phyloP scores from a whole-genome alignment of 495 filamentous ascomycete species.

The Elasticomyces elasticus region DNA sequence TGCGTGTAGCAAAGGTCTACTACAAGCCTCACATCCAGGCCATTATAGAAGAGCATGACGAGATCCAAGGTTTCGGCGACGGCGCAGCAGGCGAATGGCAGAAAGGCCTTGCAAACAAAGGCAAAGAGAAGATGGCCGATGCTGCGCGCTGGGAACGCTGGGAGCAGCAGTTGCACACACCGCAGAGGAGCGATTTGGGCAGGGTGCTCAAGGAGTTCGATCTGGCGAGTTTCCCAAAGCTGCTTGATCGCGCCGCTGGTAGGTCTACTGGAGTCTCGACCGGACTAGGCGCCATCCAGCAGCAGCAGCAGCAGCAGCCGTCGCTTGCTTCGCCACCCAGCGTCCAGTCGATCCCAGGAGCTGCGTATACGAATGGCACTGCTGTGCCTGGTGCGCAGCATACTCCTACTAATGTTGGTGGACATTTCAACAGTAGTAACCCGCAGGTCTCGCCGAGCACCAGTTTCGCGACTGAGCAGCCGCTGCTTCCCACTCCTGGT shows the following conservation, averaged over 20 bases:
- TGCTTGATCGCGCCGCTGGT: neutral
- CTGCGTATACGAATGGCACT: too few species aligned
- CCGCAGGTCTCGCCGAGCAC: too few species aligned
- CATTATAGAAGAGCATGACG: slow-evolving; percentile 46
- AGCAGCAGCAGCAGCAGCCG: too few species aligned
- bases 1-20: slow-evolving; percentile 52
- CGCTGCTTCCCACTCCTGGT: too few species aligned
- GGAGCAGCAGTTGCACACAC: slow-evolving; percentile 37
- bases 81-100: slow-evolving; percentile 62
- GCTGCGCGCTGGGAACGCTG: slow-evolving; percentile 62
- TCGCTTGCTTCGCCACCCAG: too few species aligned
- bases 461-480: too few species aligned
- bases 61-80: slow-evolving; percentile 48
- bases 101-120: slow-evolving; percentile 54
- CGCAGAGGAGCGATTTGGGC: slow-evolving; percentile 3
- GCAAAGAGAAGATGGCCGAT: slow-evolving; percentile 47
- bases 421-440: too few species aligned
- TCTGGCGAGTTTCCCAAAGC: slow-evolving; percentile 7
- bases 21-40: slow-evolving; percentile 46
- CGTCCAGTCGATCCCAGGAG: too few species aligned
- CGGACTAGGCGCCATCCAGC: too few species aligned
- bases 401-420: too few species aligned
- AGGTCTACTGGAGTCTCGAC: slow-evolving; percentile 13
- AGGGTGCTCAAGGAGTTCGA: slow-evolving; percentile 19
- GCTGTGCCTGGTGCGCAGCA: too few species aligned